Conservation (phyloP, 176 grass and related monocot species). For the Bolboschoenus planiculmis region DNA sequence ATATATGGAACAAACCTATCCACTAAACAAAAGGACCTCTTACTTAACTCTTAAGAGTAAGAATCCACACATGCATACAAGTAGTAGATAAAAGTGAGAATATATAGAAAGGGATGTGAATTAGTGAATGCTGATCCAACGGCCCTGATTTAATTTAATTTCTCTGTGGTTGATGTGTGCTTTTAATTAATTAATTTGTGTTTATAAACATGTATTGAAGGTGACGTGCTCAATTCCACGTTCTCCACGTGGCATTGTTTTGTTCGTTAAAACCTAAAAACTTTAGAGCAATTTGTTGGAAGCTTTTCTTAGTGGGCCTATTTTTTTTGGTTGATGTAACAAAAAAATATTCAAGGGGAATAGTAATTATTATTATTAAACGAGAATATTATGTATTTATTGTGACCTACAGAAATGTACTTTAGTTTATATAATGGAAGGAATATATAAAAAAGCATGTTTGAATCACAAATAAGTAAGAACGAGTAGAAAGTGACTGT, state of each 20-base stretch:
- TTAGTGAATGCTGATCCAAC: constrained; percentile 22
- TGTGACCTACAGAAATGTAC: neutral
- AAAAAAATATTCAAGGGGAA: neutral
- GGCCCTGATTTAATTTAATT: neutral
- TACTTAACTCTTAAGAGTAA: constrained; percentile 28
- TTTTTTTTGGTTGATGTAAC: neutral
- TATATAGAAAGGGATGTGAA: constrained; percentile 4
- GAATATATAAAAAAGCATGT: neutral
- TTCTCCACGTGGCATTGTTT: constrained; percentile 19
- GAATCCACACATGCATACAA: neutral
- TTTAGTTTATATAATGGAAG: neutral
- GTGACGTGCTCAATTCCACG: constrained; percentile 14
- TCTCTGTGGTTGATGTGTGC: too few relatives aligned
- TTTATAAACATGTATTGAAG: neutral
- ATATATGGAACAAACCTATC: constrained; percentile 3
- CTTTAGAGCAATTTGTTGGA: constrained; percentile 19
- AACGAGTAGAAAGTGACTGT: neutral
- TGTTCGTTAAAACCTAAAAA: constrained; percentile 24
- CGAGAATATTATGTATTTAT: neutral
- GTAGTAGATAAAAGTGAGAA: neutral
- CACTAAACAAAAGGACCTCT: constrained; percentile 24
- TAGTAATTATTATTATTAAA: neutral
- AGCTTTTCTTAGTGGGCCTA: constrained; percentile 25
- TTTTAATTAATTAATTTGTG: too few relatives aligned
- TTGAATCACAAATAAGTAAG: neutral